Conservation (phyloP, 2,329 filamentous ascomycete genomes). For the Sporothrix luriei region DNA sequence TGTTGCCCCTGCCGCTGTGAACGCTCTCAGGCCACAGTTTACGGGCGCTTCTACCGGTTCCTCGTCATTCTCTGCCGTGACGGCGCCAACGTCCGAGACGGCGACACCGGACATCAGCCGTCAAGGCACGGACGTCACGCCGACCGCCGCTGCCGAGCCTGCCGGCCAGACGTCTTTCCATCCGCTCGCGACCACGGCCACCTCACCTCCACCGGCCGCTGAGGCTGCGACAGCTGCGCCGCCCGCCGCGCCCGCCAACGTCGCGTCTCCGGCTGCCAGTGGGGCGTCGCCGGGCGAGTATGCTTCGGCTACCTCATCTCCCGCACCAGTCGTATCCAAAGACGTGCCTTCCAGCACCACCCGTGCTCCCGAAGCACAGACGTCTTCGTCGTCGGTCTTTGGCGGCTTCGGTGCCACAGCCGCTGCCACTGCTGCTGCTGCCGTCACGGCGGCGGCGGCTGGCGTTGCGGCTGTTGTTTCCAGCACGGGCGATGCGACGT, state of each 20-base stretch:
- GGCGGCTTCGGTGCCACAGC: slow-evolving; percentile 16
- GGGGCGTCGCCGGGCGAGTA: neutral
- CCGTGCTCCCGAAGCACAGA: neutral
- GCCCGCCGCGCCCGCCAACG: neutral
- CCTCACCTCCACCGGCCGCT: neutral
- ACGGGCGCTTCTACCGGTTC: slow-evolving; percentile 61
- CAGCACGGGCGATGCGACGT: neutral
- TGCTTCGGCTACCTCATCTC: slow-evolving; percentile 20
- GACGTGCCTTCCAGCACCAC: neutral
- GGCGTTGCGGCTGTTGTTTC: slow-evolving; percentile 12
- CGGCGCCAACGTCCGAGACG: slow-evolving; percentile 60
- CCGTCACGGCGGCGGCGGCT: slow-evolving; percentile 21
- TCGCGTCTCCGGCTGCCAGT: neutral
- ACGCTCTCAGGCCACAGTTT: slow-evolving; percentile 60
- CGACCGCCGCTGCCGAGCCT: slow-evolving; percentile 3
- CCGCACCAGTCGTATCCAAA: slow-evolving; percentile 5
- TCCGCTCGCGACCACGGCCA: neutral
- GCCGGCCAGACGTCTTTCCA: neutral
- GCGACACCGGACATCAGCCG: slow-evolving; percentile 59
- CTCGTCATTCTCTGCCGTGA: slow-evolving; percentile 59
- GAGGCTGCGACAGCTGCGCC: slow-evolving; percentile 3
- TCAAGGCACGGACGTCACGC: slow-evolving; percentile 62
- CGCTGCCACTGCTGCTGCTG: slow-evolving; percentile 11
- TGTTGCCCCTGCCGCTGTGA: slow-evolving; percentile 42
- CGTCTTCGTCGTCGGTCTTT: slow-evolving; percentile 9